Evolutionary conservation across 495 filamentous ascomycete species (phyloP).

Genomic region (Rhizodiscina lignyota): DNA sequence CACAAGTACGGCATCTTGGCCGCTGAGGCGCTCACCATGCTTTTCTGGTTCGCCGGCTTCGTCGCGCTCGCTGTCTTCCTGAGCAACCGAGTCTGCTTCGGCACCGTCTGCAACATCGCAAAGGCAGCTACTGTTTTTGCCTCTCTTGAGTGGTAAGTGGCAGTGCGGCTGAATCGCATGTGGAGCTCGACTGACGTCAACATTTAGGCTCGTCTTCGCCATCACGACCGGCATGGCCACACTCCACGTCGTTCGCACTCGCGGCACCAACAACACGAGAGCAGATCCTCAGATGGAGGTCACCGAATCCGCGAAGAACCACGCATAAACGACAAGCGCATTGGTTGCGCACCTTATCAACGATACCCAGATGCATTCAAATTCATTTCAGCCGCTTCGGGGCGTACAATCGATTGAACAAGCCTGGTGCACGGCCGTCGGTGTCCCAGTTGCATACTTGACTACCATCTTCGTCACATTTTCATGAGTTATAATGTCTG

Average conservation of each 20-base stretch:
- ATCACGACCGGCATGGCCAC: constrained; percentile 29
- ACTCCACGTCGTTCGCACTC: constrained; percentile 19
- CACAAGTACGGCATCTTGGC: constrained; percentile 45
- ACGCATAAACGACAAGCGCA: not conserved
- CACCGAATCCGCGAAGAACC: no score
- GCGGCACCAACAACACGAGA: constrained; percentile 4
- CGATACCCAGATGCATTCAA: no score
- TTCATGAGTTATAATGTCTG: no score
- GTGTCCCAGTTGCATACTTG: no score
- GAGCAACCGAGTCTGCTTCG: constrained; percentile 30
- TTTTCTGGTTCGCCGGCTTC: constrained; percentile 80
- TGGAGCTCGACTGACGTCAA: not conserved
- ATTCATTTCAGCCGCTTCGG: no score
- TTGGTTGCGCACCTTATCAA: no score
- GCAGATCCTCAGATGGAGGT: not conserved
- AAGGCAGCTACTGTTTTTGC: constrained; percentile 37
- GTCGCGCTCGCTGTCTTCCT: constrained; percentile 53
- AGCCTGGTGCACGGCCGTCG: no score
- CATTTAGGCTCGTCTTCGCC: constrained; percentile 32
- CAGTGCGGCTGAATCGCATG: not conserved
- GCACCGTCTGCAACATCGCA: constrained; percentile 29
- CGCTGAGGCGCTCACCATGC: constrained; percentile 55
- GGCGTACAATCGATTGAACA: no score
- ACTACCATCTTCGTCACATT: no score
- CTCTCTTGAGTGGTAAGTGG: constrained; percentile 38